Percentiles rank a stretch among this genome's conserved stretches.
phyloP scores from a whole-genome alignment of 1,284 basidiomycete genomes.

The Ustilago shanxiensis region DNA sequence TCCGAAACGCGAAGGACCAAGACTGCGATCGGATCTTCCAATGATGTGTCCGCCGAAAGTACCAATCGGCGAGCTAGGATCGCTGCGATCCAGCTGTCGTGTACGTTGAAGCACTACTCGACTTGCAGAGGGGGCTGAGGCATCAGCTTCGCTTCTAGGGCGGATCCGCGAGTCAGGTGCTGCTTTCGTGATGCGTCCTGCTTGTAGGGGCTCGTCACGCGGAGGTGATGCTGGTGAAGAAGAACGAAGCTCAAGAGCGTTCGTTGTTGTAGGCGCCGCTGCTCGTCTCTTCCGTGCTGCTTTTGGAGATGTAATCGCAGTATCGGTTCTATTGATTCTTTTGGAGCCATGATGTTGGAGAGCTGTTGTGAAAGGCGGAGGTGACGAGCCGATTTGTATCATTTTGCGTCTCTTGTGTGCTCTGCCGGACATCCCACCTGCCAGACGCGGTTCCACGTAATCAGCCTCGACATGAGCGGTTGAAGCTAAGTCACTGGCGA shows the following conservation, averaged over 20 bases:
- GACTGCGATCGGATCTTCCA: constrained; percentile 9
- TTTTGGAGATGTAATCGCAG: constrained; percentile 13
- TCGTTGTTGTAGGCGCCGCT: constrained; percentile 6
- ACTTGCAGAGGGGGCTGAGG: neutral
- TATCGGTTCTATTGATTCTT: neutral
- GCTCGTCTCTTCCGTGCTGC: constrained; percentile 13
- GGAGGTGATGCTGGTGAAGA: constrained; percentile 22
- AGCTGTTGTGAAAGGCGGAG: constrained; percentile 30
- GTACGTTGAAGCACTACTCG: constrained; percentile 10
- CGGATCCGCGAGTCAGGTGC: neutral
- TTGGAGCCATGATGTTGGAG: constrained; percentile 7
- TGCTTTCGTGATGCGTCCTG: neutral
- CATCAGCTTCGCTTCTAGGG: neutral
- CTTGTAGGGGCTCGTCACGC: neutral
- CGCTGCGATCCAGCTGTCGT: constrained; percentile 10
- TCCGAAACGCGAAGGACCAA: constrained; percentile 4
- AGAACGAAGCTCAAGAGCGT: constrained; percentile 22
- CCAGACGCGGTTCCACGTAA: neutral
- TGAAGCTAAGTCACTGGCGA: neutral
- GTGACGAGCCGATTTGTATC: constrained; percentile 28
- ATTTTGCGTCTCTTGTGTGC: constrained; percentile 21
- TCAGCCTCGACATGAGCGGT: neutral
- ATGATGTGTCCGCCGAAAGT: constrained; percentile 21
- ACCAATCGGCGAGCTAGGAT: constrained; percentile 29
- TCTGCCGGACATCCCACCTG: neutral